Evolutionary conservation across 164 flowering plant genomes (phyloP), one percentile per base, ranked within the genome.

Genomic region (Liriodendron chinense): DNA sequence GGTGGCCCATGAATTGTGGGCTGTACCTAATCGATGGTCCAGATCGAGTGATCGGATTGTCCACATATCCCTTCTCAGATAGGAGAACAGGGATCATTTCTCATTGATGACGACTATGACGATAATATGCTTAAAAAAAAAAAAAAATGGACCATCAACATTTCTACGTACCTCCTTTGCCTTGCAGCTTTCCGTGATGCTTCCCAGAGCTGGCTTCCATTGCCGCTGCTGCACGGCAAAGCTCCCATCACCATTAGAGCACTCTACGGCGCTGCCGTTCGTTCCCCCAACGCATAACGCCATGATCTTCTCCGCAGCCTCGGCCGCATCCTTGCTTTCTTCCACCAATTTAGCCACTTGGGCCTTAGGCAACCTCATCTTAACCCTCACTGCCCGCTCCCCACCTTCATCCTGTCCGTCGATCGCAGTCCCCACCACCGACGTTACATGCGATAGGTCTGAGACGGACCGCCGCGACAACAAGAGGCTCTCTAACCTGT

Each of bases 301-400:
- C 82, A 88, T 73, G 48, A 94, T 87, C 83, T 81, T 94, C 85
- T 88, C 86, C 0, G 94, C 94, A 0, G 85, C 92, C 72, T 94
- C 98, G 0, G 84, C 77, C 21, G 82, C 89, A 70, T 86, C 86
- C 49, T 50, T 82, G 76, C 95, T 87, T 57, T 88, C 91, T 70
- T 79, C 80, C 85, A 90, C 81, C 80, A 90, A 25, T 80, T 74
- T 90, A 25, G 83, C 90, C 75, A 94, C 90, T 73, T 90, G 88
- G 1, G 91, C 82, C 85, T 83, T 84, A 47, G 76, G 78, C 64
- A 16, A 71, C 28, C 20, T 78, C 86, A 62, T 62, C 78, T 61
- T 64, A 69, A 59, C 21, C 16, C 69, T 49, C 24, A 7, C 13
- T 28, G 50, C 13, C 12, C 71, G 73, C 5, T 70, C 24, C 22